Conservation (phyloP, 345 rosid genomes). For the Syzygium grande region DNA sequence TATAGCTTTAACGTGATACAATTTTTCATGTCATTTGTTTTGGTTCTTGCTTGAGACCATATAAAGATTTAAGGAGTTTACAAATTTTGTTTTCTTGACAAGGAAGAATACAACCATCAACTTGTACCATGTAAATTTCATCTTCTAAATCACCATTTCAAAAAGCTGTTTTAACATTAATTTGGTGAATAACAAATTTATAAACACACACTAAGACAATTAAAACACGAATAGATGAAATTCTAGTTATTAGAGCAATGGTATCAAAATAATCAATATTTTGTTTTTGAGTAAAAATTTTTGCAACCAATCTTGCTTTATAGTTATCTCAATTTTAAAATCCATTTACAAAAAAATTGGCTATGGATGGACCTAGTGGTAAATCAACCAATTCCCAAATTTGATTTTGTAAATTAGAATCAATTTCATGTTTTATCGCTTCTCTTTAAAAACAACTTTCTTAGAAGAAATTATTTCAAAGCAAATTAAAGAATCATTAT, state of each 20-base stretch:
- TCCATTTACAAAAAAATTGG: too few species aligned
- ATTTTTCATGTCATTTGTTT: not conserved
- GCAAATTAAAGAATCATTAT: not conserved
- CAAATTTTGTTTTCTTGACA: not conserved
- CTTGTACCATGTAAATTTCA: not conserved
- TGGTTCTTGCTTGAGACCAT: not conserved
- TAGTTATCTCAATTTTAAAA: not conserved
- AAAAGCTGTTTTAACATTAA: too few species aligned
- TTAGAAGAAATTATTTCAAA: not conserved
- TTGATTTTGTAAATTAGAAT: too few species aligned
- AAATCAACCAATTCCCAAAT: too few species aligned
- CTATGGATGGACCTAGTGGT: too few species aligned
- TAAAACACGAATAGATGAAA: not conserved
- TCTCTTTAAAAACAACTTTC: not conserved
- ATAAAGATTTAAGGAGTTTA: not conserved
- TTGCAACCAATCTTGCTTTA: not conserved
- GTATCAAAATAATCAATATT: not conserved
- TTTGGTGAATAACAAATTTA: not conserved
- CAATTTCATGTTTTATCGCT: too few species aligned
- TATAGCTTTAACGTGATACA: too few species aligned
- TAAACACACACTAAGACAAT: not conserved
- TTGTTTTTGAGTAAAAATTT: not conserved
- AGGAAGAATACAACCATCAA: not conserved
- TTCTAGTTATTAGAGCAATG: not conserved
- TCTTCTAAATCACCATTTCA: not conserved